Evolutionary conservation across 345 rosid species (phyloP).

Genomic region (Lepidium didymum): DNA sequence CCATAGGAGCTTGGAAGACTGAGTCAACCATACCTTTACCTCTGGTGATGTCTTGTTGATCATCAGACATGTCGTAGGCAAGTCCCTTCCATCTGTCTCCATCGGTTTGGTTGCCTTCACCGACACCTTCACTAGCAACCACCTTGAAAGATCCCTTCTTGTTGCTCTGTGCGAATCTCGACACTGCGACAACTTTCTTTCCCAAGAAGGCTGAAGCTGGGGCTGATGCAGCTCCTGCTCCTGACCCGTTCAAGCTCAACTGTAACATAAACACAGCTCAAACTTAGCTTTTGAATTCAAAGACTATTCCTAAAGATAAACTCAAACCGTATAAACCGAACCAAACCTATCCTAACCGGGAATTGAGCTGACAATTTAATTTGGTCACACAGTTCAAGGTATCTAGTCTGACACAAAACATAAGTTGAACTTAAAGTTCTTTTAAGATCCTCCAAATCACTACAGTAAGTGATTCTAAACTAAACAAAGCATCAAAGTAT

Average conservation of each 20-base stretch:
- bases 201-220: slow-evolving; percentile 73
- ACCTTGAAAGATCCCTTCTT: slow-evolving; percentile 44
- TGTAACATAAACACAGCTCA: slow-evolving; percentile 19
- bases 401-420: background rate
- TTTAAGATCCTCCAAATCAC: background rate
- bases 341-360: background rate
- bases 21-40: slow-evolving; percentile 92
- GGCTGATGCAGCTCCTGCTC: slow-evolving; percentile 46
- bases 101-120: slow-evolving; percentile 52
- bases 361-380: background rate
- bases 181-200: slow-evolving; percentile 45
- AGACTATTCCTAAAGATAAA: background rate
- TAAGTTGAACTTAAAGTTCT: background rate
- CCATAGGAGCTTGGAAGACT: slow-evolving; percentile 87
- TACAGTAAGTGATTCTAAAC: background rate
- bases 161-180: slow-evolving; percentile 35
- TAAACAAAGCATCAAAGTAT: background rate
- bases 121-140: slow-evolving; percentile 28
- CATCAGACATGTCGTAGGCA: slow-evolving; percentile 62
- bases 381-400: background rate
- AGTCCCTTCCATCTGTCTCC: slow-evolving; percentile 82
- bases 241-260: slow-evolving; percentile 76
- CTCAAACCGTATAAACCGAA: background rate
- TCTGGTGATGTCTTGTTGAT: slow-evolving; percentile 92
- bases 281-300: background rate